Base-by-base conservation (phyloP, 2,329 filamentous ascomycete species). In the Fusarium falciforme region DNA sequence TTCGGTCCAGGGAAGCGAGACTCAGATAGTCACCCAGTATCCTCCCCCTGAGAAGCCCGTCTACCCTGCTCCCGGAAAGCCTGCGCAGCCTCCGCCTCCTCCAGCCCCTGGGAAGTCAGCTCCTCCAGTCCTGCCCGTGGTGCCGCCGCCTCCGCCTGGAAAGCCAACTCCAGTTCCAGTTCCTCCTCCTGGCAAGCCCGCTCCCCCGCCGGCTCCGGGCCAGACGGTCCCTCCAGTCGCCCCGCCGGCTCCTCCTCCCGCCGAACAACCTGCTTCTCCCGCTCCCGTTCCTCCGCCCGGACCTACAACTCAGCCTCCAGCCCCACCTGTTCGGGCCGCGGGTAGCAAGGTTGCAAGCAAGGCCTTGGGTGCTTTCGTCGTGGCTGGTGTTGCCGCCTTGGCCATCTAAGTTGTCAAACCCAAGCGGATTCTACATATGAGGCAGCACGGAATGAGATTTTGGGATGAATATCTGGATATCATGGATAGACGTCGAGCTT, bases 361-460 rank as follows among this genome's bases (percentile, higher is more conserved):
- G 31, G 82, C 81, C 61, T 61, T 83, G 27, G 83, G 82, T 29
- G 82, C 82, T 64, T 77, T 85, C 47, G 74, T 84, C 55, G 64
- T 84, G 35, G 85, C 80, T 47, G 85, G 82, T 66, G 67, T 84
- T 40, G 83, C 80, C 59, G 83, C 81, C 25, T 62, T 86, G 44
- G 75, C 82, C 65, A 71, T 85, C 68, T 85, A 81, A 76, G 7
- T 22, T 16, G 14, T 29, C 20, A 25, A 16, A 22, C 6, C 20
- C 11, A 11, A 27, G 12, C 20, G 2, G 6, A 3, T 25, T 20
- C 16, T 29, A n/a, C 33, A 14, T 12, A 16, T 35, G 11, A 35
- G 12, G 14, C 12, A 35, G 33, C 33, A 16, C 2, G 33, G 16
- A 33, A 35, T 14, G 6, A 35, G 14, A 16, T 35, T 42, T 4